phyloP scores from a whole-genome alignment of 2,329 filamentous ascomycete genomes.

The Xylaria sp. region DNA sequence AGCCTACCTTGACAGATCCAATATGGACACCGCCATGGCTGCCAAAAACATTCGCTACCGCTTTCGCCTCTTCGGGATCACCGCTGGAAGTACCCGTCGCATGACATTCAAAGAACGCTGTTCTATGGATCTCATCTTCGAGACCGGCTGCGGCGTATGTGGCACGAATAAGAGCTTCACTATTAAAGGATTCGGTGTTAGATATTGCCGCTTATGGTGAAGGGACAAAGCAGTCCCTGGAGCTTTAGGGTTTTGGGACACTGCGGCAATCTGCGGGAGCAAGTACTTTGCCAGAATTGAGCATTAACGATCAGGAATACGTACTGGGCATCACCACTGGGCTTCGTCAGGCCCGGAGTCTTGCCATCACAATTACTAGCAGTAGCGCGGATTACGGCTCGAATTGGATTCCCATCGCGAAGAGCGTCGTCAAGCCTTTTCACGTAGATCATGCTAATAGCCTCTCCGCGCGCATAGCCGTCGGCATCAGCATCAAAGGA shows the following conservation, averaged over 20 bases:
- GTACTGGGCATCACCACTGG: conserved; percentile 29
- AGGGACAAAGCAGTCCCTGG: not conserved
- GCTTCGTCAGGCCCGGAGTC: conserved; percentile 33
- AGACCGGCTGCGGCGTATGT: conserved; percentile 28
- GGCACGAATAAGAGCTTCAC: conserved; percentile 28
- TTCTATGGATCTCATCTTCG: conserved; percentile 21
- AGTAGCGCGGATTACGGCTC: conserved; percentile 47
- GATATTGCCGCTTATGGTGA: not conserved
- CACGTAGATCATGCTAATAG: conserved; percentile 49
- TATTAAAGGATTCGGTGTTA: not conserved
- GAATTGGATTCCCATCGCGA: conserved; percentile 51
- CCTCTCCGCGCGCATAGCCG: conserved; percentile 59
- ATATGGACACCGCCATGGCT: conserved; percentile 26
- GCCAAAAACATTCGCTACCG: conserved; percentile 38
- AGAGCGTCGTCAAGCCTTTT: conserved; percentile 55
- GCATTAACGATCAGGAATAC: not conserved
- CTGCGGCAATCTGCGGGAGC: not conserved
- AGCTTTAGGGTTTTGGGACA: too few species aligned
- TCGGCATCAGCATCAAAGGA: conserved; percentile 49
- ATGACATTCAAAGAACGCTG: conserved; percentile 32
- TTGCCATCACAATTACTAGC: conserved; percentile 51
- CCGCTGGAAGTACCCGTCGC: conserved; percentile 41
- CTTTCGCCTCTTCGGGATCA: conserved; percentile 44
- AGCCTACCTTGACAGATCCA: conserved; percentile 31
- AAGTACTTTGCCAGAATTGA: not conserved